A percentile compares a stretch with the other conserved stretches of the same genome.
Evolutionary conservation across 176 grass and related monocot genomes (phyloP).

Genomic region (Alopecurus myosuroides): DNA sequence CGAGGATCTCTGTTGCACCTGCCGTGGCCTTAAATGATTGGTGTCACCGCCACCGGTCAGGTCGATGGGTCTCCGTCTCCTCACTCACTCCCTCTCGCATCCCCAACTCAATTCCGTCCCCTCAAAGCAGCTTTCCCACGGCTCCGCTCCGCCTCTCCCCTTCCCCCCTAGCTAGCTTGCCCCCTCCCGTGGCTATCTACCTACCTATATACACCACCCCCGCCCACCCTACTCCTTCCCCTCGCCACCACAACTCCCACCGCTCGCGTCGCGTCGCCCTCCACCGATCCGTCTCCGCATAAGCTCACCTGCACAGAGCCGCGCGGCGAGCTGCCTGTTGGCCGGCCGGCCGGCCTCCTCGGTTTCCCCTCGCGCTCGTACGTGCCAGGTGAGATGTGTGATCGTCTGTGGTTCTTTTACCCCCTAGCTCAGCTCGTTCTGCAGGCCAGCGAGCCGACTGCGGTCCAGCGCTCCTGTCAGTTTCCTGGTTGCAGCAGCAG

Average conservation of each 20-base stretch:
- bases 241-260: neutral
- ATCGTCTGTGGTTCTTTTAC: neutral
- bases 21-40: slow-evolving; percentile 8
- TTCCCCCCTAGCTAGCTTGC: neutral
- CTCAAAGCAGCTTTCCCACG: neutral
- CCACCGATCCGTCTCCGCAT: neutral
- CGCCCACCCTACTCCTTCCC: neutral
- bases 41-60: slow-evolving; percentile 4
- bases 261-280: neutral
- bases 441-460: neutral
- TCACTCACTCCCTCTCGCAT: neutral
- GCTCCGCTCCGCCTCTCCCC: neutral
- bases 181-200: neutral
- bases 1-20: neutral
- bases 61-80: neutral
- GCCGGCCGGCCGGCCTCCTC: neutral
- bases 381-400: neutral
- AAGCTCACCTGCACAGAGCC: neutral
- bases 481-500: neutral
- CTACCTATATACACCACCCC: slow-evolving; percentile 15
- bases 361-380: neutral
- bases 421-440: neutral
- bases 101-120: slow-evolving; percentile 9
- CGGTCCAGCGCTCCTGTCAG: neutral
- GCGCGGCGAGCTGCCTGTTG: neutral